Conservation (phyloP, 2,329 filamentous ascomycete species). For the Fusarium concolor region DNA sequence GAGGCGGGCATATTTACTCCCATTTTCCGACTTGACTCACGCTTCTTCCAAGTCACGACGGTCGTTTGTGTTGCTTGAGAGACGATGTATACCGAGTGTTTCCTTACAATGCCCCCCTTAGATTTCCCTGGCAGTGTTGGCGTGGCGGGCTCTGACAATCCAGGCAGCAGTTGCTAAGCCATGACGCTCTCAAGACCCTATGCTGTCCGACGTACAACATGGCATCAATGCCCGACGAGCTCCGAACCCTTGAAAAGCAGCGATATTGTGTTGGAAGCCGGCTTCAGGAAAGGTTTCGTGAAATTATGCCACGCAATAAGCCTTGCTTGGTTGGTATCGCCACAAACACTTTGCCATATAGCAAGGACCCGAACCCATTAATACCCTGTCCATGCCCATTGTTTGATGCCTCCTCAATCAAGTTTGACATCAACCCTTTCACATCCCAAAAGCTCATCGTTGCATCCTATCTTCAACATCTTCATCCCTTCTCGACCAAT, state of each 20-base stretch:
- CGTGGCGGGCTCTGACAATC: constrained; percentile 6
- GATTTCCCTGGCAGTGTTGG: background rate
- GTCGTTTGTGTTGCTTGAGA: background rate
- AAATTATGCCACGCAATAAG: constrained; percentile 14
- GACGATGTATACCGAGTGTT: background rate
- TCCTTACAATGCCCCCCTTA: constrained; percentile 1
- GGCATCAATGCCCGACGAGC: constrained; percentile 1
- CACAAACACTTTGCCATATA: background rate
- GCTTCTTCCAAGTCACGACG: background rate
- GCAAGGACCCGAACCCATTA: background rate
- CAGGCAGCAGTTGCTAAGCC: constrained; percentile 14
- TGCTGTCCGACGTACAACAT: background rate
- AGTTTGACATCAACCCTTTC: background rate
- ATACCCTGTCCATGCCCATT: background rate
- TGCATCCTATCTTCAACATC: background rate
- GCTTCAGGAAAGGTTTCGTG: background rate
- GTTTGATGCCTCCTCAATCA: background rate
- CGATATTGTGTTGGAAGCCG: background rate
- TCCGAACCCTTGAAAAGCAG: background rate
- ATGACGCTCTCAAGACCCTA: background rate
- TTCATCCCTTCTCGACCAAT: background rate
- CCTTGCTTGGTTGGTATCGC: background rate
- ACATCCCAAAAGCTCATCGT: background rate
- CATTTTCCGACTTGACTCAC: background rate
- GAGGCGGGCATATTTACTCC: constrained; percentile 1